These are phyloP conservation scores for Aspergillus sp. DNA, from an alignment of 2,329 filamentous ascomycete genomes.

Conservation along the genomic window DNA sequence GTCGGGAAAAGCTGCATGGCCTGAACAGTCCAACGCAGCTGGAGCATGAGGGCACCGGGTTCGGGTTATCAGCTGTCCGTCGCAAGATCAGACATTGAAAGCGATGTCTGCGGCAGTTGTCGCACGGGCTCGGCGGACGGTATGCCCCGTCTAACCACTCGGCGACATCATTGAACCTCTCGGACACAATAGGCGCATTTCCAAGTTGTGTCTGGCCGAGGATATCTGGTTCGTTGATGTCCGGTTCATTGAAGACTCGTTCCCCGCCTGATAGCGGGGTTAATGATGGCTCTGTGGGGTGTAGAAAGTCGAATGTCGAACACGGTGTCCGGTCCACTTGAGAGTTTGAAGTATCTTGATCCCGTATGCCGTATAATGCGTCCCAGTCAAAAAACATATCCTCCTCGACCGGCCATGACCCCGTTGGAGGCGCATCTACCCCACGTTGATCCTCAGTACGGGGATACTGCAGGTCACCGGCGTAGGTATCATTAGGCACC, in stretches of 20 bases:
- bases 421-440: neutral
- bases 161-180: conserved; percentile 26
- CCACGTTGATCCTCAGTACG: neutral
- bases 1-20: conserved; percentile 49
- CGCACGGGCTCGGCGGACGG: conserved; percentile 45
- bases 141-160: conserved; percentile 44
- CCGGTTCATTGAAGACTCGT: neutral
- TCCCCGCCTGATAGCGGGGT: conserved; percentile 1
- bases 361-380: neutral
- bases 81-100: conserved; percentile 52
- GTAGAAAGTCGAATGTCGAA: neutral
- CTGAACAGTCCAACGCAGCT: conserved; percentile 54
- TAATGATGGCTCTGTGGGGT: neutral
- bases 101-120: conserved; percentile 46
- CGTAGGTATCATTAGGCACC: neutral
- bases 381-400: conserved; percentile 14
- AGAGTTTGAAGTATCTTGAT: neutral
- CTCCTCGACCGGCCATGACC: neutral
- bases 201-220: neutral
- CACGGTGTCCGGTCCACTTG: neutral
- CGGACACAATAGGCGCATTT: neutral
- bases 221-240: neutral
- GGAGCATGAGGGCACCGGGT: conserved; percentile 50
- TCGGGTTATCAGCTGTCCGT: conserved; percentile 50
- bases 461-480: neutral